These are phyloP conservation scores for Batkoa obscura DNA, from an alignment of 371 early-diverging fungal genomes.

Conservation along the genomic window DNA sequence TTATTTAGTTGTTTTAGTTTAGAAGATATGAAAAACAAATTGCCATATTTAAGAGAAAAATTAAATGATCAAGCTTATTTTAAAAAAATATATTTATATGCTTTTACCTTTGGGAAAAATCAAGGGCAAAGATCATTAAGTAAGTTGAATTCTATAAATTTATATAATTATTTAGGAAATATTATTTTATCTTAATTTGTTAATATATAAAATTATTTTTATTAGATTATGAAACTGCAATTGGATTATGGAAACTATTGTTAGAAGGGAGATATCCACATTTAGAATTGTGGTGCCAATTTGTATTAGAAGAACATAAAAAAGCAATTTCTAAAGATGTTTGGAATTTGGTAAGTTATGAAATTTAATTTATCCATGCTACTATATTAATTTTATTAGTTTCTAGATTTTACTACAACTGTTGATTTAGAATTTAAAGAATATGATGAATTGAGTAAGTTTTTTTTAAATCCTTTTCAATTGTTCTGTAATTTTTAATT, in stretches of 20 bases:
- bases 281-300: constrained; percentile 51
- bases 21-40: constrained; percentile 31
- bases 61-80: constrained; percentile 30
- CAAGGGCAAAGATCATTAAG: constrained; percentile 58
- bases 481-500: not conserved
- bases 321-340: constrained; percentile 70
- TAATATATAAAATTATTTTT: constrained; percentile 1
- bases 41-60: constrained; percentile 26
- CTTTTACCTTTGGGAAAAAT: constrained; percentile 46
- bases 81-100: constrained; percentile 53
- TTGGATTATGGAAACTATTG: constrained; percentile 53
- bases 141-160: constrained; percentile 14
- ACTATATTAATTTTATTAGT: constrained; percentile 18
- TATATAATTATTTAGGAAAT: not conserved
- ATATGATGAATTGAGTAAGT: constrained; percentile 53
- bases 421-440: constrained; percentile 31
- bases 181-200: not conserved
- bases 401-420: constrained; percentile 53
- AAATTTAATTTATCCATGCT: not conserved
- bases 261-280: constrained; percentile 31
- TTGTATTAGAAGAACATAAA: constrained; percentile 45
- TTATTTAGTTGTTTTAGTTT: constrained; percentile 33
- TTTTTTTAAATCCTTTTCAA: too few species aligned
- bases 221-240: constrained; percentile 49
- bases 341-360: constrained; percentile 55